Evolutionary conservation across 2,329 filamentous ascomycete genomes (phyloP).

Genomic region (Phyllosticta citribraziliensis): DNA sequence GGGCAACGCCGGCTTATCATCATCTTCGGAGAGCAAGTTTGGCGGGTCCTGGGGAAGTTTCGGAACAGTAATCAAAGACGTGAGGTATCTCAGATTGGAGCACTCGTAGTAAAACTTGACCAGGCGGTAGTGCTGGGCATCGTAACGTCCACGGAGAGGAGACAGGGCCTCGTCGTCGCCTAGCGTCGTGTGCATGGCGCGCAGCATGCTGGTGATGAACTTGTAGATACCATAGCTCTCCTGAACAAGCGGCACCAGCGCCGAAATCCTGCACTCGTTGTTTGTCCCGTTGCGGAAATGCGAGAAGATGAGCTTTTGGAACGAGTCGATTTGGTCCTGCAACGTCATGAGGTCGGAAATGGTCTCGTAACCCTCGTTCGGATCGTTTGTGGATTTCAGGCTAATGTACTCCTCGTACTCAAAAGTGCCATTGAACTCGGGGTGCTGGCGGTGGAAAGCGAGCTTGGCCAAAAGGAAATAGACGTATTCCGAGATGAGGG

Average conservation of each 20-base stretch:
- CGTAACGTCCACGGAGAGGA: slow-evolving; percentile 78
- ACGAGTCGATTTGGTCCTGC: slow-evolving; percentile 96
- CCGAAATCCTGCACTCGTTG: slow-evolving; percentile 94
- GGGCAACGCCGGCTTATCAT: slow-evolving; percentile 69
- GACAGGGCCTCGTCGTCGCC: slow-evolving; percentile 89
- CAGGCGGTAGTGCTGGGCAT: slow-evolving; percentile 91
- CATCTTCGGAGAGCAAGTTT: slow-evolving; percentile 72
- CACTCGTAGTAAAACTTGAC: slow-evolving; percentile 99
- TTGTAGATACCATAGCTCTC: slow-evolving; percentile 99
- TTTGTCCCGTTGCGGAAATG: slow-evolving; percentile 86
- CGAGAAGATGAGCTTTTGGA: slow-evolving; percentile 97
- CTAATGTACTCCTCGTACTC: slow-evolving; percentile 99
- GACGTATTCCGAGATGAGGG: slow-evolving; percentile 92
- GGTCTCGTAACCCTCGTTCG: slow-evolving; percentile 93
- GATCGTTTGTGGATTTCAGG: slow-evolving; percentile 95
- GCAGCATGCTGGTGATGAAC: slow-evolving; percentile 98
- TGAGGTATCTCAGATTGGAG: slow-evolving; percentile 92
- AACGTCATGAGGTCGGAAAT: slow-evolving; percentile 94
- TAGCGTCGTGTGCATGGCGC: slow-evolving; percentile 92
- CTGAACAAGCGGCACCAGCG: slow-evolving; percentile 84
- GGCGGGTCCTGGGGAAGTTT: slow-evolving; percentile 92
- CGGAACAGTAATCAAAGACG: slow-evolving; percentile 89
- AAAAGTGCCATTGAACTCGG: slow-evolving; percentile 97
- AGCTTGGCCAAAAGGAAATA: slow-evolving; percentile 91
- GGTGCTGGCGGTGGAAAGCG: slow-evolving; percentile 91